Base-by-base conservation (phyloP, 108 stramenopile genomes). In the Pseudonitzschia delicatissima region DNA sequence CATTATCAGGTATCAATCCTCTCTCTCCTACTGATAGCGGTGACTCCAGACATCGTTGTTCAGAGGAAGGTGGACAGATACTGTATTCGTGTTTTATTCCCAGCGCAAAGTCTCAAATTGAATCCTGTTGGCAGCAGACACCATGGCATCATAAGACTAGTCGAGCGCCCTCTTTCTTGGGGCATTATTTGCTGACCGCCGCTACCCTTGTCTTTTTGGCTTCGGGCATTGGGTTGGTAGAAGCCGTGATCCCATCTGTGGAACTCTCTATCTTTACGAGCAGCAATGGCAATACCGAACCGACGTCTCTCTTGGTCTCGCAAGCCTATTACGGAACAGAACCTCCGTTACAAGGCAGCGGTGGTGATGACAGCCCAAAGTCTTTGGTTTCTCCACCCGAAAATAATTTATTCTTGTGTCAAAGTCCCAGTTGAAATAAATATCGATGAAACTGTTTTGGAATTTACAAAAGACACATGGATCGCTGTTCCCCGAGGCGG, bases 321-420 rank as follows among this genome's bases (percentile, higher is more conserved):
- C 88, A 94, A 68, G 93, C 93, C 5, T 73, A 57, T 21, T 94
- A 87, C 72, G 90, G 88, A 20, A 32, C 68, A 18, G 60, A 61
- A 42, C 37, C 36, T 18, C 27, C 69, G 5, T 5, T 21, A 17
- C 47, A 64, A 35, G 11, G 9, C 25, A 27, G 0, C 45, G 66
- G 81, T 5, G 82, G 78, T 21, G 57, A 31, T 1, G 42, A 72
- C 9, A 85, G 81, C 64, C 25, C 62, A 23, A 64, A 20, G 40
- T 37, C 26, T 17, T 25, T 42, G 26, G 29, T 27, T 35, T 33
- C 33, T 21, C 35, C 51, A 17, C 51, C 27, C n/a, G 28, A 11
- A 26, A n/a, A n/a, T 18, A 45, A 73, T 64, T 39, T 32, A 2
- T 67, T 74, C n/a, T 62, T 93, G 27, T 93, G 88, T 76, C 25